These are phyloP conservation scores for Spathaspora sp. DNA, from an alignment of 1,139 yeast genomes.

Conservation along the genomic window DNA sequence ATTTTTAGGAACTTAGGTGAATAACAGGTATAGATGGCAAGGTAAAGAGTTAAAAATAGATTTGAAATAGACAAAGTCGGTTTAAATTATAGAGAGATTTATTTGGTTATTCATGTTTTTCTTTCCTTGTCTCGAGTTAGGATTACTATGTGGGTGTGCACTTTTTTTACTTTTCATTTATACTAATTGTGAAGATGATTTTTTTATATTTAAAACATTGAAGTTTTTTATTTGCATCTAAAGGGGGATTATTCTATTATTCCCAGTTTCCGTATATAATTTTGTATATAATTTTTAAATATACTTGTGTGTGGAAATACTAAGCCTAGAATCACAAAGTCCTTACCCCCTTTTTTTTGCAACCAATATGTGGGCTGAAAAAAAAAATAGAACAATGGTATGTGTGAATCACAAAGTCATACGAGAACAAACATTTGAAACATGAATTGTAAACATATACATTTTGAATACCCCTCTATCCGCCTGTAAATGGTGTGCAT, in stretches of 20 bases:
- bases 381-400: background rate
- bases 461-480: background rate
- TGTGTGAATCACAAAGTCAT: too few species aligned
- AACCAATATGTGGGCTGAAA: background rate
- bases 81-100: background rate
- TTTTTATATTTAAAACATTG: conserved; percentile 1
- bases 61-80: background rate
- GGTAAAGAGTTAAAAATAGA: background rate
- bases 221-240: conserved; percentile 1
- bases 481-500: too few species aligned
- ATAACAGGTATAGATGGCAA: background rate
- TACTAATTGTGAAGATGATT: conserved; percentile 1
- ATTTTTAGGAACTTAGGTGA: conserved; percentile 21
- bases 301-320: conserved; percentile 1
- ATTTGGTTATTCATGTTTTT: background rate
- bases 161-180: background rate
- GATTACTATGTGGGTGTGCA: background rate
- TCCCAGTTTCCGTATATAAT: background rate
- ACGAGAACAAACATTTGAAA: too few species aligned
- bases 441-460: background rate
- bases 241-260: background rate
- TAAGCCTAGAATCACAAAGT: background rate
- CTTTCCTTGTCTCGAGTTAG: background rate
- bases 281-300: conserved; percentile 1
- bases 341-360: background rate